Conservation (phyloP, 1,139 yeast genomes). For the Sugiyamaella grinbergsii region DNA sequence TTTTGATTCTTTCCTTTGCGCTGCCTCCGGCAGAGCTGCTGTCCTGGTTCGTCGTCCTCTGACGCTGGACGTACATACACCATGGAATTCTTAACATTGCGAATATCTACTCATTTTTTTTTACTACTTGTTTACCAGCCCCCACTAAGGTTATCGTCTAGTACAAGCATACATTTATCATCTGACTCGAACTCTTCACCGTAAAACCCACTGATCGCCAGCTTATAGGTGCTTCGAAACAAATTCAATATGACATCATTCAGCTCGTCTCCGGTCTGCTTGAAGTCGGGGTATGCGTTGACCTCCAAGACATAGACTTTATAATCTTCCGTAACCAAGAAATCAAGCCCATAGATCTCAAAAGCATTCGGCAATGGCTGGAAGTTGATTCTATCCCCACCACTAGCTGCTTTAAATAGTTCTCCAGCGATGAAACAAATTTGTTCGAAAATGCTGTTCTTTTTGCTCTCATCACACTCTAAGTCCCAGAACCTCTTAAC, state of each 20-base stretch:
- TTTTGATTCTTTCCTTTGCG: background rate
- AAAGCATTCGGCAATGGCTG: slow-evolving; percentile 83
- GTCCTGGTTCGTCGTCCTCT: too few relatives aligned
- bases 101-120: background rate
- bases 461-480: slow-evolving; percentile 40
- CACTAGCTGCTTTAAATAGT: slow-evolving; percentile 77
- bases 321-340: slow-evolving; percentile 59
- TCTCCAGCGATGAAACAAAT: slow-evolving; percentile 67
- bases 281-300: slow-evolving; percentile 94
- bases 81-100: too few relatives aligned
- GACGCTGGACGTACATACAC: too few relatives aligned
- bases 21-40: background rate
- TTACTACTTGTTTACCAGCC: slow-evolving; percentile 10
- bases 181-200: slow-evolving; percentile 16
- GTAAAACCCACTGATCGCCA: slow-evolving; percentile 36
- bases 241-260: slow-evolving; percentile 56
- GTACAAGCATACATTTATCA: slow-evolving; percentile 3
- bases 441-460: slow-evolving; percentile 51
- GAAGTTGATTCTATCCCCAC: slow-evolving; percentile 81
- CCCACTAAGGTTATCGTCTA: slow-evolving; percentile 15
- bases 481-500: slow-evolving; percentile 73
- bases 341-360: slow-evolving; percentile 88
- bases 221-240: slow-evolving; percentile 35
- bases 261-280: slow-evolving; percentile 84
- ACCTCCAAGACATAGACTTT: slow-evolving; percentile 73